Conservation (phyloP, 331 rosid species). For the Stylosanthes scabra region DNA sequence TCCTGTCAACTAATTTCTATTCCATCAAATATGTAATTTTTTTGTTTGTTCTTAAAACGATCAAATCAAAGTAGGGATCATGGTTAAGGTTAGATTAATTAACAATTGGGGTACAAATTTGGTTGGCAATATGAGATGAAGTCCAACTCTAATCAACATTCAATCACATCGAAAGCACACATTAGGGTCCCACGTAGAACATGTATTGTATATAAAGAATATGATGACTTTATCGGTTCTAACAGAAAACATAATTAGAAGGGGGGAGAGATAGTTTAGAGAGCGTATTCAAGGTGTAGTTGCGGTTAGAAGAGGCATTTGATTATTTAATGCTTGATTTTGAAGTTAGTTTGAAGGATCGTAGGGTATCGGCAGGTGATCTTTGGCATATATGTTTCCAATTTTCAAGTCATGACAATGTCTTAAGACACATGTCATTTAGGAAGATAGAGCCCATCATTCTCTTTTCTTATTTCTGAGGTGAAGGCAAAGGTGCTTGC, state of each 20-base stretch:
- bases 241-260: conserved; percentile 40
- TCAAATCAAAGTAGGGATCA: background rate
- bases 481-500: conserved; percentile 54
- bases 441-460: conserved; percentile 47
- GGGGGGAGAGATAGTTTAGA: conserved; percentile 41
- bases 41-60: background rate
- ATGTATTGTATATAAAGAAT: conserved; percentile 26
- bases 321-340: conserved; percentile 67
- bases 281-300: conserved; percentile 51
- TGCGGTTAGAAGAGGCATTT: conserved; percentile 68
- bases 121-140: conserved; percentile 25
- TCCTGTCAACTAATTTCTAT: background rate
- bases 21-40: background rate
- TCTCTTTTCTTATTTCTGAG: conserved; percentile 31
- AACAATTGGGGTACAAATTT: background rate
- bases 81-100: conserved; percentile 8
- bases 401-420: conserved; percentile 41
- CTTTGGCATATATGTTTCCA: conserved; percentile 38
- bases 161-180: conserved; percentile 33
- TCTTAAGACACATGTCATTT: conserved; percentile 53
- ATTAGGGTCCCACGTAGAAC: conserved; percentile 38
- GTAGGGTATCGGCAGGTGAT: conserved; percentile 40
- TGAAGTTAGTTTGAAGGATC: conserved; percentile 47
- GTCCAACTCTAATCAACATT: conserved; percentile 10
- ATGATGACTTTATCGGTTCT: conserved; percentile 29